Evolutionary conservation across 352 stramenopile species (phyloP).

Genomic region (Phytopythium litorale): DNA sequence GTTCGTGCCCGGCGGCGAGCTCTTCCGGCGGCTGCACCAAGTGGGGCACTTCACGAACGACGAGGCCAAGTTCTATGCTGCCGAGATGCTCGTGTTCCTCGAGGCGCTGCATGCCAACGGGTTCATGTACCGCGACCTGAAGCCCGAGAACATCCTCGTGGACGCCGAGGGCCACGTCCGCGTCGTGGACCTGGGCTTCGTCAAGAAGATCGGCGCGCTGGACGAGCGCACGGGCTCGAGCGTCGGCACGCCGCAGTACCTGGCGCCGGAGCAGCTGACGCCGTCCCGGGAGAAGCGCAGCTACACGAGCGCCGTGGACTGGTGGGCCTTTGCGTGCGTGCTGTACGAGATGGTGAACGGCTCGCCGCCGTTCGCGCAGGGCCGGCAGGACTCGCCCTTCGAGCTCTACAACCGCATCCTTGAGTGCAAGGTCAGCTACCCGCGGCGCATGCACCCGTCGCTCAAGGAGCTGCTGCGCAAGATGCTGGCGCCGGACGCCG

Average conservation of each 20-base stretch:
- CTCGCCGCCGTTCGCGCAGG: constrained; percentile 69
- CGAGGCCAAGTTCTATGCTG: constrained; percentile 78
- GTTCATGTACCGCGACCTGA: constrained; percentile 87
- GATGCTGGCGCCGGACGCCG: constrained; percentile 59
- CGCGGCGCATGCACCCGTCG: constrained; percentile 30
- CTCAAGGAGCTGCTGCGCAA: constrained; percentile 60
- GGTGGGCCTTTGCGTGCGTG: constrained; percentile 80
- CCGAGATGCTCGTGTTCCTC: constrained; percentile 60
- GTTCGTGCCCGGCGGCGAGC: constrained; percentile 60
- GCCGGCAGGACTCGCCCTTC: constrained; percentile 83
- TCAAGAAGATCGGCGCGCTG: constrained; percentile 28
- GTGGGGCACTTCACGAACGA: constrained; percentile 53
- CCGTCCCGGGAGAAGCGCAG: constrained; percentile 38
- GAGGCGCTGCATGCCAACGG: constrained; percentile 41
- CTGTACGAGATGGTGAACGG: constrained; percentile 80
- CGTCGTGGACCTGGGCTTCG: constrained; percentile 71
- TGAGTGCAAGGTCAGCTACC: constrained; percentile 51
- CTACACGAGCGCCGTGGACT: constrained; percentile 82
- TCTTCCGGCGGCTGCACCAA: constrained; percentile 52
- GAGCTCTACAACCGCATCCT: constrained; percentile 83
- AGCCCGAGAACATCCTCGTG: constrained; percentile 90
- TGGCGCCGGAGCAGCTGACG: constrained; percentile 74
- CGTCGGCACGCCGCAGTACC: constrained; percentile 67
- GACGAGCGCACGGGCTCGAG: constrained; percentile 48
- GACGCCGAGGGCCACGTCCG: constrained; percentile 60